A percentile compares a stretch with the other conserved stretches of the same genome.
These are phyloP conservation scores for Sclerotinia borealis DNA, from an alignment of 2,329 filamentous ascomycete species.

Conservation along the genomic window DNA sequence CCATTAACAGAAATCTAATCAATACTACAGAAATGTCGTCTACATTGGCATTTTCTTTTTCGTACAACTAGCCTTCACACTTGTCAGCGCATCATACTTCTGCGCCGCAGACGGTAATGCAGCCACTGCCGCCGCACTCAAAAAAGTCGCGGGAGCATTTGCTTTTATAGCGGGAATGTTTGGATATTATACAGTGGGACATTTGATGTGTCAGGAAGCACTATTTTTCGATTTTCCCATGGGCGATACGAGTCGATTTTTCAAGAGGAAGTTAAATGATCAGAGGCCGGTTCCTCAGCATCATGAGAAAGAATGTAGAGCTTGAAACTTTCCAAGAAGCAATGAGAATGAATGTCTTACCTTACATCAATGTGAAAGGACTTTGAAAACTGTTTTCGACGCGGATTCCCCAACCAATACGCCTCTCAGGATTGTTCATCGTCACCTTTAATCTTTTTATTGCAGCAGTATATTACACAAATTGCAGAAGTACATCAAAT, in stretches of 20 bases:
- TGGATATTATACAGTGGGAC: slow-evolving; percentile 41
- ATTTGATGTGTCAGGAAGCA: slow-evolving; percentile 38
- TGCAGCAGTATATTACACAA: no score
- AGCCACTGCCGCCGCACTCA: slow-evolving; percentile 32
- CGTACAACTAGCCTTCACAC: slow-evolving; percentile 40
- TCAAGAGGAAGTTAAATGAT: slow-evolving; percentile 31
- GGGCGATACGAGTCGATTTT: slow-evolving; percentile 38
- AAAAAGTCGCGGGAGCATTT: neutral
- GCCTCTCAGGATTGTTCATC: no score
- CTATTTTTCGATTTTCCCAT: slow-evolving; percentile 36
- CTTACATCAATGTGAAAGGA: no score
- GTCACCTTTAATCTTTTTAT: no score
- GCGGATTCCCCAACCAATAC: no score
- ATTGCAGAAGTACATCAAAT: no score
- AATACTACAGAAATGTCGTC: slow-evolving; percentile 35
- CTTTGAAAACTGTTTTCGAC: no score
- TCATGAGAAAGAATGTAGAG: neutral
- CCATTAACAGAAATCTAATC: neutral
- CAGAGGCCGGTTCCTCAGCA: neutral
- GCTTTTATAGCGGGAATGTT: slow-evolving; percentile 36
- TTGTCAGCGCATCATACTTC: slow-evolving; percentile 41
- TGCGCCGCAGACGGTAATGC: slow-evolving; percentile 39
- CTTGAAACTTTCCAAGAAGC: no score
- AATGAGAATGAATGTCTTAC: no score
- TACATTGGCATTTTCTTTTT: slow-evolving; percentile 44